A percentile compares a stretch with the other conserved stretches of the same genome.
phyloP scores from a whole-genome alignment of 441 rosid species.

The Theobroma grandiflorum region DNA sequence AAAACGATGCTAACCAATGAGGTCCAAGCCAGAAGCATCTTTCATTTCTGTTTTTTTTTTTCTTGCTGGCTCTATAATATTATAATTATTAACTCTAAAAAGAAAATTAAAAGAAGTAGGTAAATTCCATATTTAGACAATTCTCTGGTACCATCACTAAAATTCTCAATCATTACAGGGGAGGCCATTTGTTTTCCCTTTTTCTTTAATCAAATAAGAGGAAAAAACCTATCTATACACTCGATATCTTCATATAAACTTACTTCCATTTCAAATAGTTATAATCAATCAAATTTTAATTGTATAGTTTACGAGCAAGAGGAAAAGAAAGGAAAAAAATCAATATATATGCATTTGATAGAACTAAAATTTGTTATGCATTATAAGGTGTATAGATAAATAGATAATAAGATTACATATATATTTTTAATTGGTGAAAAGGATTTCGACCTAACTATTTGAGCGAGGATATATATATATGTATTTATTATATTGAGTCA shows the following conservation, averaged over 20 bases:
- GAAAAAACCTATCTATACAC: not conserved
- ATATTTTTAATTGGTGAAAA: too few species aligned
- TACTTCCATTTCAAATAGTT: not conserved
- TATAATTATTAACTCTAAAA: constrained; percentile 15
- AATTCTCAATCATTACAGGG: not conserved
- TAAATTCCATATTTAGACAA: constrained; percentile 11
- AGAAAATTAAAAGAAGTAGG: constrained; percentile 11
- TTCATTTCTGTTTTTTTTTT: not conserved
- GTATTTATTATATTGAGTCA: too few species aligned
- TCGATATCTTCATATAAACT: not conserved
- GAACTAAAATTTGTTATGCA: not conserved
- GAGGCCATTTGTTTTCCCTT: not conserved
- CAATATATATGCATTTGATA: too few species aligned
- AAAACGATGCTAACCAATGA: constrained; percentile 31
- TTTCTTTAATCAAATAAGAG: too few species aligned
- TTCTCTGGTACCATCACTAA: constrained; percentile 16
- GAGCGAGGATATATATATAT: too few species aligned
- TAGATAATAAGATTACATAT: too few species aligned
- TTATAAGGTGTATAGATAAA: too few species aligned
- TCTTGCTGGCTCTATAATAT: not conserved
- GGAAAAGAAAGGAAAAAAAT: too few species aligned
- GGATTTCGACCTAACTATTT: too few species aligned
- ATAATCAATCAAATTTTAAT: too few species aligned
- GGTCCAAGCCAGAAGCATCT: constrained; percentile 35
- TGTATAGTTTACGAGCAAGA: not conserved